Evolutionary conservation across 2,329 filamentous ascomycete species (phyloP).

Genomic region (Ploettnerulaceae sp.): DNA sequence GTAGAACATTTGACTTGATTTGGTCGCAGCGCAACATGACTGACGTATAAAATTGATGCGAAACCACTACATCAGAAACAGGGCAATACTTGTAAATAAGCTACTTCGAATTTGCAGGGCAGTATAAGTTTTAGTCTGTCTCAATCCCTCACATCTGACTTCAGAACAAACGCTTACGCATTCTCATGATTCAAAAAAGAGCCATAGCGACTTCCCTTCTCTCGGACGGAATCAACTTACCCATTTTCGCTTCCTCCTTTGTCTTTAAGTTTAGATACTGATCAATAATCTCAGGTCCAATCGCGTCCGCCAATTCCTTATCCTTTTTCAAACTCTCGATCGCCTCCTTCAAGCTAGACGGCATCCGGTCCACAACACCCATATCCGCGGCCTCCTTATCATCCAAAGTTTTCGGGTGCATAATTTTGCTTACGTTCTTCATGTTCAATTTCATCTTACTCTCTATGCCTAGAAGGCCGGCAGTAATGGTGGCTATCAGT

Average conservation of each 20-base stretch:
- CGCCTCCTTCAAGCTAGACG: slow-evolving; percentile 49
- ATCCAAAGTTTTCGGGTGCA: slow-evolving; percentile 40
- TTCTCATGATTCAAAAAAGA: slow-evolving; percentile 8
- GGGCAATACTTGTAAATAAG: too few relatives aligned
- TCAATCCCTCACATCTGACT: too few relatives aligned
- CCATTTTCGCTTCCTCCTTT: slow-evolving; percentile 48
- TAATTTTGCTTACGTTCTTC: slow-evolving; percentile 49
- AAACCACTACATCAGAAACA: too few relatives aligned
- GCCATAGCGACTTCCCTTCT: slow-evolving; percentile 16
- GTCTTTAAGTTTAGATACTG: slow-evolving; percentile 55
- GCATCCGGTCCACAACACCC: slow-evolving; percentile 51
- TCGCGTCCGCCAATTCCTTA: slow-evolving; percentile 38
- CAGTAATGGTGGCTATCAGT: slow-evolving; percentile 53
- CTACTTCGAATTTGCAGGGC: too few relatives aligned
- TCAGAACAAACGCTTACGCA: too few relatives aligned
- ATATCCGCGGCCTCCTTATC: slow-evolving; percentile 42
- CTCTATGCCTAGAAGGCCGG: slow-evolving; percentile 52
- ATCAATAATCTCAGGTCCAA: slow-evolving; percentile 47
- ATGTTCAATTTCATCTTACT: slow-evolving; percentile 39
- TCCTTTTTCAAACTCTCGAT: slow-evolving; percentile 47
- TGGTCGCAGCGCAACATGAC: too few relatives aligned
- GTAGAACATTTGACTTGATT: too few relatives aligned
- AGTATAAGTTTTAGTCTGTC: too few relatives aligned
- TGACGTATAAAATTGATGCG: too few relatives aligned
- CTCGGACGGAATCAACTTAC: slow-evolving; percentile 20